These are phyloP conservation scores for Neopestalotiopsis rosae DNA, from an alignment of 2,329 filamentous ascomycete species.

Conservation along the genomic window DNA sequence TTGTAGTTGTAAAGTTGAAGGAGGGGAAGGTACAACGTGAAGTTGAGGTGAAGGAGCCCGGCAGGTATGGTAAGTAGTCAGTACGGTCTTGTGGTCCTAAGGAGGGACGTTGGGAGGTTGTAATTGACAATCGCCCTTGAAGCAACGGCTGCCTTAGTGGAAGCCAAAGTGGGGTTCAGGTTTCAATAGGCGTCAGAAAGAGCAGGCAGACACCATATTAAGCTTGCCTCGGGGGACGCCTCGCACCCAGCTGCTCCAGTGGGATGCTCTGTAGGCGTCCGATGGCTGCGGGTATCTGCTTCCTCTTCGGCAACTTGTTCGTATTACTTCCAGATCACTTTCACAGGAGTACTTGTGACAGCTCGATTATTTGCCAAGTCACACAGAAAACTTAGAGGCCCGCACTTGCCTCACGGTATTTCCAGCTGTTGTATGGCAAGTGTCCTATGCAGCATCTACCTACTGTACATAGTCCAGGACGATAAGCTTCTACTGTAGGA, in stretches of 20 bases:
- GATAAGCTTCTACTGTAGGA: constrained; percentile 9
- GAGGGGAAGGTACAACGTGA: constrained; percentile 13
- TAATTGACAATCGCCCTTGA: not conserved
- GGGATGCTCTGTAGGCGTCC: not conserved
- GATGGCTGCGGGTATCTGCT: not conserved
- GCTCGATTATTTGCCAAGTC: not conserved
- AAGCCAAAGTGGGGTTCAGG: constrained; percentile 5
- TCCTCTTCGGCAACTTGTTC: not conserved
- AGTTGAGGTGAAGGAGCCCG: constrained; percentile 15
- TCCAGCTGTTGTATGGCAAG: not conserved
- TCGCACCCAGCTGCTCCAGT: not conserved
- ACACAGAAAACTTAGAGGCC: not conserved
- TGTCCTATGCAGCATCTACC: not conserved
- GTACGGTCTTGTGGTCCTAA: no score
- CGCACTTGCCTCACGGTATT: not conserved
- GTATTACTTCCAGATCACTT: not conserved
- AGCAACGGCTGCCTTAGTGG: not conserved
- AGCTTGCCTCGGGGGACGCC: not conserved
- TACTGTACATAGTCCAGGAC: not conserved
- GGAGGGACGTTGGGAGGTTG: no score
- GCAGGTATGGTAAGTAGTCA: not conserved
- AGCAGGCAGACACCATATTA: constrained; percentile 13
- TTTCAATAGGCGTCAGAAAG: constrained; percentile 14
- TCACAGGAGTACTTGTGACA: not conserved
- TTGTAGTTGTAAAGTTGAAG: not conserved